Conservation (phyloP, 805 yeast species). For the Candida orba region DNA sequence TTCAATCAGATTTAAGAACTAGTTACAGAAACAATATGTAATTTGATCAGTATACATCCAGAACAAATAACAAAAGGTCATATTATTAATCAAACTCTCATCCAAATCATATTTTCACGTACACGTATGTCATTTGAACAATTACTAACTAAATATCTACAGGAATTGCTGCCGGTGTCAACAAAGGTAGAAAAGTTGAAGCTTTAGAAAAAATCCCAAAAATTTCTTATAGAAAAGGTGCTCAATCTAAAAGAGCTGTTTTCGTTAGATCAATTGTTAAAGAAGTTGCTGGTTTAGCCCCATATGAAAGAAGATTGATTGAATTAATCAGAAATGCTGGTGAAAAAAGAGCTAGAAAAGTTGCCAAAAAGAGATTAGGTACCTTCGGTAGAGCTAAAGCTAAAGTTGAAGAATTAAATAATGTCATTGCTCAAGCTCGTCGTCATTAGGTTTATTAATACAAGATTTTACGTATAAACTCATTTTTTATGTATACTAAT, state of each 20-base stretch:
- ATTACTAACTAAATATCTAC: conserved; percentile 28
- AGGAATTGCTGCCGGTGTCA: conserved; percentile 97
- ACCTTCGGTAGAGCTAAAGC: conserved; percentile 99
- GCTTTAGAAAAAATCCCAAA: conserved; percentile 78
- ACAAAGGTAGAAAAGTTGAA: conserved; percentile 98
- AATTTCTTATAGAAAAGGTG: conserved; percentile 95
- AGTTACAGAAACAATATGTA: too few relatives aligned
- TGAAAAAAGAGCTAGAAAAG: conserved; percentile 99
- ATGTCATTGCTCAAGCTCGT: conserved; percentile 94
- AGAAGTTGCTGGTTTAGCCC: conserved; percentile 98
- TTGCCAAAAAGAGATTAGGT: conserved; percentile 99
- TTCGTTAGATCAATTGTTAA: conserved; percentile 93
- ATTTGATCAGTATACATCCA: too few relatives aligned
- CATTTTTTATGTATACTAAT: too few relatives aligned
- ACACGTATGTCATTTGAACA: background rate
- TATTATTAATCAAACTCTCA: too few relatives aligned
- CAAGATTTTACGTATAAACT: too few relatives aligned
- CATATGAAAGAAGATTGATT: conserved; percentile 99
- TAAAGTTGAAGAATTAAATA: conserved; percentile 98
- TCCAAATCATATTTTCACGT: too few relatives aligned
- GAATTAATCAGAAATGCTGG: conserved; percentile 99
- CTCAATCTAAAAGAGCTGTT: conserved; percentile 87
- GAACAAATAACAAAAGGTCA: too few relatives aligned
- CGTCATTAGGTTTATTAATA: conserved; percentile 49
- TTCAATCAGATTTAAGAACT: too few relatives aligned